These are phyloP conservation scores for Neurospora intermedia DNA, from an alignment of 495 filamentous ascomycete species.

Conservation along the genomic window DNA sequence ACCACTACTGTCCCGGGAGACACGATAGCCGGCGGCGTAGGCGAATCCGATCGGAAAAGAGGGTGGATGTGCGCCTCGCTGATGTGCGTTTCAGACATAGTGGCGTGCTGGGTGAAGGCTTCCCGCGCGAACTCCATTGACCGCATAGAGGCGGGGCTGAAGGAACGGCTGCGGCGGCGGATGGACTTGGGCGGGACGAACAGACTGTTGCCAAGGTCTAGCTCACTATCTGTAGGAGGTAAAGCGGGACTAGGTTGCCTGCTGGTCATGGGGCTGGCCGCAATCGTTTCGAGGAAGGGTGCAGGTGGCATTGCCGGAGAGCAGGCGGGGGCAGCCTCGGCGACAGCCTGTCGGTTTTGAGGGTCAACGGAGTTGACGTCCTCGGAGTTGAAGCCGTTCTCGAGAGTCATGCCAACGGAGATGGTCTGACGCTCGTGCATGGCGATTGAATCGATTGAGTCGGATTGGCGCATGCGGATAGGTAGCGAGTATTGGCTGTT, in stretches of 20 bases:
- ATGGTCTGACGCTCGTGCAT: constrained; percentile 20
- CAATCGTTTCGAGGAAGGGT: constrained; percentile 49
- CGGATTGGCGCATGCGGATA: constrained; percentile 17
- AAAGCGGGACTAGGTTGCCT: constrained; percentile 37
- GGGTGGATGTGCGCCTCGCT: constrained; percentile 76
- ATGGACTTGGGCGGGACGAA: constrained; percentile 27
- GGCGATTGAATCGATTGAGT: constrained; percentile 26
- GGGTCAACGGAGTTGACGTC: constrained; percentile 54
- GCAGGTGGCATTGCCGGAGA: constrained; percentile 5
- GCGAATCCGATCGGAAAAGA: constrained; percentile 67
- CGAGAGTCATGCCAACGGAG: constrained; percentile 4
- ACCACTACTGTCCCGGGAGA: constrained; percentile 60
- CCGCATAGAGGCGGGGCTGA: constrained; percentile 26
- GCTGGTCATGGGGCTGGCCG: constrained; percentile 42
- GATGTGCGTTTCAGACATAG: constrained; percentile 53
- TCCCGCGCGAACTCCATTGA: constrained; percentile 18
- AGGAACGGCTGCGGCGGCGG: constrained; percentile 35
- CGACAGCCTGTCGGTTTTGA: constrained; percentile 43
- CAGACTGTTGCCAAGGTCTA: background rate
- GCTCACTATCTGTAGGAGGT: background rate
- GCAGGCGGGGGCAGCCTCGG: constrained; percentile 32
- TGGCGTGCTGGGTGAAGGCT: constrained; percentile 24
- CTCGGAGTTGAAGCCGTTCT: constrained; percentile 59
- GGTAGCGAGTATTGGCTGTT: constrained; percentile 15
- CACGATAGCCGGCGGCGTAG: constrained; percentile 55